A percentile compares a stretch with the other conserved stretches of the same genome.
Conservation (phyloP, 2,329 filamentous ascomycete genomes). For the Zelopaecilomyces penicillatus region DNA sequence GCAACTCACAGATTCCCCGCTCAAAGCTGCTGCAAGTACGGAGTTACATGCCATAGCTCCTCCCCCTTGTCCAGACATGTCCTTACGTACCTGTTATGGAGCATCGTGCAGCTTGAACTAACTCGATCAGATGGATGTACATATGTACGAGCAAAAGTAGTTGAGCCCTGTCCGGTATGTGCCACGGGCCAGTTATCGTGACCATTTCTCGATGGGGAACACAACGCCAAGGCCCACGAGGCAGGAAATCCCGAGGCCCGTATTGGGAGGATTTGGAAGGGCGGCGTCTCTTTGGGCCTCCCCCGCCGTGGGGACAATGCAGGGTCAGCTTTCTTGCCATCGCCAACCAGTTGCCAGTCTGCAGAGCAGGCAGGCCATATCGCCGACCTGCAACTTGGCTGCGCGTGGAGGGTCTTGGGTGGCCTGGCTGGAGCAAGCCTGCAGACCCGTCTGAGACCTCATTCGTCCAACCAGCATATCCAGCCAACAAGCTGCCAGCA, state of each 20-base stretch:
- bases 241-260: conserved; percentile 1
- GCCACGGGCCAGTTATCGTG: conserved; percentile 5
- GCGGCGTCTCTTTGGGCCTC: background rate
- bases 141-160: conserved; percentile 1
- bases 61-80: too few species aligned
- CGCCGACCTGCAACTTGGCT: conserved; percentile 7
- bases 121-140: background rate
- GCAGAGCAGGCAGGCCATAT: background rate
- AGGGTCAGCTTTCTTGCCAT: background rate
- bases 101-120: too few species aligned
- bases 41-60: too few species aligned
- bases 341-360: background rate
- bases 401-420: conserved; percentile 8
- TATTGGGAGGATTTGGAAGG: background rate
- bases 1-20: background rate
- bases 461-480: conserved; percentile 5
- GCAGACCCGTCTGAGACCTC: conserved; percentile 3
- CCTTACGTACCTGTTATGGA: too few species aligned
- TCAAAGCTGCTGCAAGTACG: background rate
- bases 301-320: background rate
- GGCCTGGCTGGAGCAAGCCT: conserved; percentile 7
- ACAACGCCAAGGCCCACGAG: background rate
- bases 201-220: background rate
- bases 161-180: background rate
- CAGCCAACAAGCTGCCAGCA: background rate